Conservation (phyloP, 2,329 filamentous ascomycete species). For the Ophiocordyceps camponoti-floridani region DNA sequence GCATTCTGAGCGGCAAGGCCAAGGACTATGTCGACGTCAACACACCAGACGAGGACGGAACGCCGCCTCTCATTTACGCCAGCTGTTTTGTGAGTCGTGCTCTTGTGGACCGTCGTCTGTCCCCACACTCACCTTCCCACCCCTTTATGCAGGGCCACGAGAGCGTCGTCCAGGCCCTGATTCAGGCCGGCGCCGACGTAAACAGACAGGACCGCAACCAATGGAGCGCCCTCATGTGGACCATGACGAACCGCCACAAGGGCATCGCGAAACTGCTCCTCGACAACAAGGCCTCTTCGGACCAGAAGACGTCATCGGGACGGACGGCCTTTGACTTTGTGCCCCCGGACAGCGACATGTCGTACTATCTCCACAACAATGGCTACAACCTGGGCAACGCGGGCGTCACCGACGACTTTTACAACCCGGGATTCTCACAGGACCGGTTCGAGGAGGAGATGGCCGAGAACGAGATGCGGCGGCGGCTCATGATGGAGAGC, state of each 20-base stretch:
- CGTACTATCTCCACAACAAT: slow-evolving; percentile 84
- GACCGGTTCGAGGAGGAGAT: slow-evolving; percentile 94
- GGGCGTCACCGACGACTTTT: slow-evolving; percentile 77
- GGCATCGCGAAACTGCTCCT: slow-evolving; percentile 83
- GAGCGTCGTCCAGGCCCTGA: slow-evolving; percentile 64
- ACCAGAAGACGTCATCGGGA: slow-evolving; percentile 86
- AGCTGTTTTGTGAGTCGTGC: slow-evolving; percentile 67
- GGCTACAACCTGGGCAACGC: slow-evolving; percentile 77
- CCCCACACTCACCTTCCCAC: background rate
- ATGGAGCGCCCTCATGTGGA: slow-evolving; percentile 98
- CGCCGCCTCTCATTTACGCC: slow-evolving; percentile 90
- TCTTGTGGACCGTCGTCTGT: no score
- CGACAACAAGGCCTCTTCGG: slow-evolving; percentile 86
- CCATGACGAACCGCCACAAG: slow-evolving; percentile 97
- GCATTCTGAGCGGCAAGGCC: slow-evolving; percentile 56
- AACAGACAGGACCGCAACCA: slow-evolving; percentile 91
- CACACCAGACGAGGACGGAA: slow-evolving; percentile 81
- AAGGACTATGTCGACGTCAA: slow-evolving; percentile 70
- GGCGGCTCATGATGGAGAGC: slow-evolving; percentile 99
- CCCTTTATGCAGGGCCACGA: slow-evolving; percentile 54
- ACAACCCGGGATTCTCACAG: slow-evolving; percentile 78
- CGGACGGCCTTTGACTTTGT: slow-evolving; percentile 93
- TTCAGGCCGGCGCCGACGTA: slow-evolving; percentile 73
- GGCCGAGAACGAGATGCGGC: slow-evolving; percentile 87
- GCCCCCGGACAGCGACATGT: slow-evolving; percentile 88